Conservation (phyloP, 148 eudicot genomes). For the Rheum nobile region DNA sequence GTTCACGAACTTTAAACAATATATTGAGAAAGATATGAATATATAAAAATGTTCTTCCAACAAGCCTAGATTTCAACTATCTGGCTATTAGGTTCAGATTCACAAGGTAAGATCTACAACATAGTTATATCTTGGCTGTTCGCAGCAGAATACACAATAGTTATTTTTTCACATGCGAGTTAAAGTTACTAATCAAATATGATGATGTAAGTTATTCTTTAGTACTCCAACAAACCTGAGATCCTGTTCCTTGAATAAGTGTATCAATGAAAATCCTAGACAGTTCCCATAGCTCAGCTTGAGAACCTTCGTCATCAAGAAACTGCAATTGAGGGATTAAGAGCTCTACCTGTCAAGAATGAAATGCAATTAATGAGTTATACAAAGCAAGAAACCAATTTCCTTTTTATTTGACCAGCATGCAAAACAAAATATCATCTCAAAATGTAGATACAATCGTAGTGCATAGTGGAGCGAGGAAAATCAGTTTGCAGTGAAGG, state of each 20-base stretch:
- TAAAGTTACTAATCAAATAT: background rate
- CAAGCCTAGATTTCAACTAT: background rate
- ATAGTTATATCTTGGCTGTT: background rate
- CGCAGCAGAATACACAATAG: background rate
- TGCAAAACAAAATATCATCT: background rate
- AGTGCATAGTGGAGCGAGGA: background rate
- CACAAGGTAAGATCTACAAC: background rate
- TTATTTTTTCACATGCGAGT: background rate
- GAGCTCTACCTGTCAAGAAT: slow-evolving; percentile 62
- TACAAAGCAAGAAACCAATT: background rate
- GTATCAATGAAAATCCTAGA: slow-evolving; percentile 83
- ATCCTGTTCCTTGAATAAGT: slow-evolving; percentile 82
- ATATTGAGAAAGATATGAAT: background rate
- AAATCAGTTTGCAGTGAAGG: background rate
- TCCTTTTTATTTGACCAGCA: too few relatives aligned
- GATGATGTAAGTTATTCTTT: background rate
- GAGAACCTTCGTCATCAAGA: slow-evolving; percentile 98
- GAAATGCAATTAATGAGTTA: background rate
- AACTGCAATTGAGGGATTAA: slow-evolving; percentile 94
- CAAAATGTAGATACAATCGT: background rate
- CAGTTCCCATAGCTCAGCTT: slow-evolving; percentile 87
- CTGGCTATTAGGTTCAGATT: background rate
- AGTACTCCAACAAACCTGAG: slow-evolving; percentile 41
- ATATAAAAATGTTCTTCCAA: background rate
- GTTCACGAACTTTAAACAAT: background rate